Conservation (phyloP, 352 stramenopile genomes). For the Plasmopara viticola region DNA sequence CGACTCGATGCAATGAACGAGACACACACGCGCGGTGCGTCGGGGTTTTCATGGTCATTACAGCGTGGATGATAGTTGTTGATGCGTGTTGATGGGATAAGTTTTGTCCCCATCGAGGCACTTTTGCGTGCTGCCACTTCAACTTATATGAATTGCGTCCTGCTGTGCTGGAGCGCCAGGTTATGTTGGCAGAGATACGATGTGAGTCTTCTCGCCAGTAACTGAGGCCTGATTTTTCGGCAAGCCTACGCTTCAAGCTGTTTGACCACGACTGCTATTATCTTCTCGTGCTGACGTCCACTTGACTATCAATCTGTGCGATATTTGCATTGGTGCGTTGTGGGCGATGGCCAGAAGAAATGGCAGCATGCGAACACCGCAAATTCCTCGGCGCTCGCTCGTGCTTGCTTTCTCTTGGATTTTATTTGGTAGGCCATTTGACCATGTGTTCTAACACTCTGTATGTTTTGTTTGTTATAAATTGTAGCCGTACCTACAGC, state of each 20-base stretch:
- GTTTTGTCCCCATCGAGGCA: not conserved
- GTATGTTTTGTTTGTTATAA: constrained; percentile 16
- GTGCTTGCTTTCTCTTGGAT: constrained; percentile 36
- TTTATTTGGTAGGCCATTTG: not conserved
- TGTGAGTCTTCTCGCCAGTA: too few species aligned
- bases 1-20: constrained; percentile 14
- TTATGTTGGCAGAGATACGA: constrained; percentile 16
- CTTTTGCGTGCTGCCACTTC: constrained; percentile 14
- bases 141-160: constrained; percentile 18
- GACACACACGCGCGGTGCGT: constrained; percentile 17
- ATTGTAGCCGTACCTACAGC: constrained; percentile 86
- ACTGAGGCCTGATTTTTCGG: not conserved
- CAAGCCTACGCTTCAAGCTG: constrained; percentile 18
- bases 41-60: constrained; percentile 25
- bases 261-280: constrained; percentile 17
- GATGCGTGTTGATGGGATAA: constrained; percentile 8
- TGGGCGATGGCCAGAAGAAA: constrained; percentile 35
- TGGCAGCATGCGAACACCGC: constrained; percentile 40
- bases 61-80: constrained; percentile 15
- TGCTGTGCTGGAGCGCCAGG: constrained; percentile 20
- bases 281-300: constrained; percentile 24
- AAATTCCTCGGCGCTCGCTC: constrained; percentile 37
- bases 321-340: constrained; percentile 38
- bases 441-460: constrained; percentile 24
- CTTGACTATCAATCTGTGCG: constrained; percentile 27